These are phyloP conservation scores for Sporothrix phasma DNA, from an alignment of 2,329 filamentous ascomycete genomes.

Conservation along the genomic window DNA sequence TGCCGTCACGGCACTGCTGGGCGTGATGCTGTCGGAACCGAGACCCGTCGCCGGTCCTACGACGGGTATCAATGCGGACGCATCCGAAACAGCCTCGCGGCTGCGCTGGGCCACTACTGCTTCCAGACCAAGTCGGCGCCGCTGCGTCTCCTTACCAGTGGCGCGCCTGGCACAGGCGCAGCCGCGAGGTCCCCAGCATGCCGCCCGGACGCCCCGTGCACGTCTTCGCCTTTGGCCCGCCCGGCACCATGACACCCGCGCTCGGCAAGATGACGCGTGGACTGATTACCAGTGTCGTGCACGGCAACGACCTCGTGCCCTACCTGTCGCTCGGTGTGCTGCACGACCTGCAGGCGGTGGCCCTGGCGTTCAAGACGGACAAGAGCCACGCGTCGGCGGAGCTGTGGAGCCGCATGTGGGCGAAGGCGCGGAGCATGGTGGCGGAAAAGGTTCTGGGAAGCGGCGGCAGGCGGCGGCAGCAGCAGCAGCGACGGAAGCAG, in stretches of 20 bases:
- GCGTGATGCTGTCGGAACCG: constrained; percentile 60
- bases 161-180: neutral
- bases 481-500: neutral
- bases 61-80: too few relatives aligned
- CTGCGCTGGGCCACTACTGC: constrained; percentile 25
- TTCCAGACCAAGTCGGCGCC: constrained; percentile 47
- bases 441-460: constrained; percentile 46
- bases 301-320: constrained; percentile 65
- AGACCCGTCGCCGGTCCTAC: constrained; percentile 28
- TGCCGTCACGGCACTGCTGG: constrained; percentile 58
- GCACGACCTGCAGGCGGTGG: constrained; percentile 64
- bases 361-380: constrained; percentile 64
- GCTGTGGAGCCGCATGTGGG: constrained; percentile 55
- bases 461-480: neutral
- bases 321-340: constrained; percentile 63
- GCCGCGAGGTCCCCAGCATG: constrained; percentile 31
- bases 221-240: constrained; percentile 69
- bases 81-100: constrained; percentile 20
- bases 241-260: constrained; percentile 60
- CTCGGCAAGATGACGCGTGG: constrained; percentile 61
- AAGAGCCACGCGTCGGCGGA: constrained; percentile 56
- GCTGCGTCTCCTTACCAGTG: constrained; percentile 31
- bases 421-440: constrained; percentile 32
- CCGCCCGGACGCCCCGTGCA: constrained; percentile 63
- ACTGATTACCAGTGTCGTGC: constrained; percentile 63